A percentile compares a stretch with the other conserved stretches of the same genome.
Evolutionary conservation across 2,329 filamentous ascomycete genomes (phyloP).

Genomic region (Fusarium zealandicum): DNA sequence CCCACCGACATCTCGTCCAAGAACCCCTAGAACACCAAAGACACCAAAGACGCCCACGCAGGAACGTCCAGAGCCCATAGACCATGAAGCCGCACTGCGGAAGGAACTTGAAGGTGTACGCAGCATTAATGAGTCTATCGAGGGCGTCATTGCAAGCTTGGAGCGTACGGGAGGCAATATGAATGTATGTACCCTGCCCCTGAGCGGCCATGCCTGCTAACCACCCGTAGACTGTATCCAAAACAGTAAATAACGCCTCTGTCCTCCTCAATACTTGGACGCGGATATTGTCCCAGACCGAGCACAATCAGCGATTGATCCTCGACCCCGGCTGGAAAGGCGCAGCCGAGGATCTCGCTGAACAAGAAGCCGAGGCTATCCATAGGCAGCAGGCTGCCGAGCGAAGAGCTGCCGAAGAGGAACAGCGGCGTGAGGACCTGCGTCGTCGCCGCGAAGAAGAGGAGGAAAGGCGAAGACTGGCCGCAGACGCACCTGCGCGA

Average conservation of each 20-base stretch:
- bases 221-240: conserved; percentile 71
- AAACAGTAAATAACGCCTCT: conserved; percentile 86
- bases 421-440: conserved; percentile 76
- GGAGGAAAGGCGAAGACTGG: conserved; percentile 51
- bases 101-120: conserved; percentile 84
- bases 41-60: conserved; percentile 57
- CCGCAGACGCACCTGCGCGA: conserved; percentile 40
- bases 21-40: conserved; percentile 53
- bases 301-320: conserved; percentile 94
- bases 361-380: conserved; percentile 81
- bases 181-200: conserved; percentile 58
- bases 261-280: conserved; percentile 95
- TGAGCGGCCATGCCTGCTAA: conserved; percentile 22
- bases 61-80: conserved; percentile 56
- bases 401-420: conserved; percentile 78
- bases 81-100: conserved; percentile 76
- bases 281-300: conserved; percentile 92
- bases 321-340: conserved; percentile 91
- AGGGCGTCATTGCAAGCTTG: conserved; percentile 75
- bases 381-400: conserved; percentile 79
- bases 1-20: conserved; percentile 42
- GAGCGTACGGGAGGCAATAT: conserved; percentile 79
- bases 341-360: conserved; percentile 83
- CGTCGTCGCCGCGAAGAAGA: conserved; percentile 69
- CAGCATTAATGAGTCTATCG: conserved; percentile 87